A percentile compares a stretch with the other conserved stretches of the same genome.
Conservation (phyloP, 768 basidiomycete genomes). For the Pleurotus sapidus region DNA sequence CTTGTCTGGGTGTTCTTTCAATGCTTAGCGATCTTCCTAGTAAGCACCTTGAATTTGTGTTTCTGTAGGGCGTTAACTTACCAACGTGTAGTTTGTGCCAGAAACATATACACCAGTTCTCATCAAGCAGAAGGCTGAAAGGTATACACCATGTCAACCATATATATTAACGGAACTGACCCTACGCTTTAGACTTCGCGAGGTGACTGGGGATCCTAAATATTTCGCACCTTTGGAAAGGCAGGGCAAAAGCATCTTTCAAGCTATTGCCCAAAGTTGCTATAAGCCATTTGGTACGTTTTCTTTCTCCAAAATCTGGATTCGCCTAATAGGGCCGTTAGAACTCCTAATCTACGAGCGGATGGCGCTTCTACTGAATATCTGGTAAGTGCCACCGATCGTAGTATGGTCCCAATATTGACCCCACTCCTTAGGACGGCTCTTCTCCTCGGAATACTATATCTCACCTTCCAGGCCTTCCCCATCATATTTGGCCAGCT, state of each 20-base stretch:
- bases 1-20: slow-evolving; percentile 67
- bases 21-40: slow-evolving; percentile 46
- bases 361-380: slow-evolving; percentile 71
- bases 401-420: slow-evolving; percentile 42
- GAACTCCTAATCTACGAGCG: slow-evolving; percentile 63
- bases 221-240: slow-evolving; percentile 64
- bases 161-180: neutral
- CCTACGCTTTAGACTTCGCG: slow-evolving; percentile 40
- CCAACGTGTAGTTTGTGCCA: slow-evolving; percentile 48
- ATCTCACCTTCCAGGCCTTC: slow-evolving; percentile 63
- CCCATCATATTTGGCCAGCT: slow-evolving; percentile 47
- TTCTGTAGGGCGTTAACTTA: neutral
- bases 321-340: slow-evolving; percentile 19
- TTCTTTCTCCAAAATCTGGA: neutral
- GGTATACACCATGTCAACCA: neutral
- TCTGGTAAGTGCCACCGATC: slow-evolving; percentile 52
- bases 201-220: slow-evolving; percentile 46
- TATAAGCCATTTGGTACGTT: slow-evolving; percentile 70
- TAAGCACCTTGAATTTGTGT: slow-evolving; percentile 22
- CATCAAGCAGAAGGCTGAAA: slow-evolving; percentile 53
- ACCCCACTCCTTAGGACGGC: slow-evolving; percentile 45
- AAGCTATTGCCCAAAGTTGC: slow-evolving; percentile 55
- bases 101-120: slow-evolving; percentile 72
- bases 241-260: slow-evolving; percentile 37
- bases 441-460: slow-evolving; percentile 58